These are phyloP conservation scores for Stylosanthes scabra DNA, from an alignment of 331 rosid species.

Conservation along the genomic window DNA sequence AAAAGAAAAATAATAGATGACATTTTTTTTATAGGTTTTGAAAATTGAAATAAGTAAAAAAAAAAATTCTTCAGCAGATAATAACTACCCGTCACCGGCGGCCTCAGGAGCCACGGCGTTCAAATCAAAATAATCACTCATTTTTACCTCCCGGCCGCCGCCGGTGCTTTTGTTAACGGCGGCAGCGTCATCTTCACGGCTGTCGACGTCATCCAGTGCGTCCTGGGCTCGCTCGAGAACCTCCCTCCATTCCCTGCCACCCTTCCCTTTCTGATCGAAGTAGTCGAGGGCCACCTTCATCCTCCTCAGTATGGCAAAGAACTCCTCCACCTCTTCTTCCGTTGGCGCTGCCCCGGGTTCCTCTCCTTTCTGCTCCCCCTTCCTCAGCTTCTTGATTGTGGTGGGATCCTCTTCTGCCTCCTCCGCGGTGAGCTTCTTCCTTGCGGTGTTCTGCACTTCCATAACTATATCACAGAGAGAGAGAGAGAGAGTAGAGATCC, in stretches of 20 bases:
- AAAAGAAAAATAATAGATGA: too few relatives aligned
- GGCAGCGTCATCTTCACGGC: not conserved
- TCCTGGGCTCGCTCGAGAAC: slow-evolving; percentile 40
- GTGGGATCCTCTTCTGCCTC: slow-evolving; percentile 10
- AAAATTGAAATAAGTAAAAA: too few relatives aligned
- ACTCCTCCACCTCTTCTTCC: slow-evolving; percentile 73
- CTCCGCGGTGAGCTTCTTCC: slow-evolving; percentile 33
- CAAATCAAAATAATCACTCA: slow-evolving; percentile 42
- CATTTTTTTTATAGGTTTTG: too few relatives aligned
- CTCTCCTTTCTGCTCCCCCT: slow-evolving; percentile 18
- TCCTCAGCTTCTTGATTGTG: slow-evolving; percentile 24
- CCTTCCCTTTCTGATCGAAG: slow-evolving; percentile 45
- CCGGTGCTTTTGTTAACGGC: not conserved
- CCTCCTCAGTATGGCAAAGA: slow-evolving; percentile 62
- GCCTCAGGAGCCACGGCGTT: slow-evolving; percentile 45
- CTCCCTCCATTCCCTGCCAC: slow-evolving; percentile 42
- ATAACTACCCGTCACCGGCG: not conserved
- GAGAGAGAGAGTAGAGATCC: not conserved
- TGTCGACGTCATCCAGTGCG: slow-evolving; percentile 1
- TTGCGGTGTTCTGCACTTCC: slow-evolving; percentile 45
- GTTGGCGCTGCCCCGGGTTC: slow-evolving; percentile 36
- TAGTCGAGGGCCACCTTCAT: slow-evolving; percentile 61
- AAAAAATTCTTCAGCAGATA: not conserved
- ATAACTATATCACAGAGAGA: not conserved
- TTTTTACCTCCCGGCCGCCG: not conserved